These are phyloP conservation scores for Penicillium oxalicum DNA, from an alignment of 2,329 filamentous ascomycete genomes.

Conservation along the genomic window DNA sequence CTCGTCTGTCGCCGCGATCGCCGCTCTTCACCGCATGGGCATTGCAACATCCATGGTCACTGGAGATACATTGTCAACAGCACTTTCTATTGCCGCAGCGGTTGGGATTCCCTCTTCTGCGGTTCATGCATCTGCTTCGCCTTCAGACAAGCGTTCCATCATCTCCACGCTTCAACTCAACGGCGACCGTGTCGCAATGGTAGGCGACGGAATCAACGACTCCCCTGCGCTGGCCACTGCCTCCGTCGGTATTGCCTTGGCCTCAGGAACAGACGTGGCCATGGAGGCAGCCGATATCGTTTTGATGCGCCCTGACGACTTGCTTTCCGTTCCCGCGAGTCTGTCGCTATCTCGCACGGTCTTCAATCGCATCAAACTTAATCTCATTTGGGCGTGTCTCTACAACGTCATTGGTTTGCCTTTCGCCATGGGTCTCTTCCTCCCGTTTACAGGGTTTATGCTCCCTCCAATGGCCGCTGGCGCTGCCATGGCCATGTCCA, in stretches of 20 bases:
- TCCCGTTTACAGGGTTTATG: constrained; percentile 74
- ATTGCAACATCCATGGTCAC: constrained; percentile 89
- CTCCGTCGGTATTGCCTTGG: constrained; percentile 86
- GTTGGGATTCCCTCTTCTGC: constrained; percentile 73
- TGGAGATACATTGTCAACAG: constrained; percentile 80
- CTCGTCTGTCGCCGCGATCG: constrained; percentile 71
- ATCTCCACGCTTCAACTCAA: constrained; percentile 67
- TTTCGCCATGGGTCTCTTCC: constrained; percentile 93
- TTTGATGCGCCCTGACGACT: constrained; percentile 84
- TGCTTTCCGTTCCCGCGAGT: constrained; percentile 87
- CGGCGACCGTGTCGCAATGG: constrained; percentile 85
- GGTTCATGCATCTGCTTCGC: constrained; percentile 81
- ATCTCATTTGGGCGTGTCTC: constrained; percentile 83
- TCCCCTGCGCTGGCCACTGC: constrained; percentile 90
- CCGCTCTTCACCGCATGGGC: constrained; percentile 76
- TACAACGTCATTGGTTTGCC: constrained; percentile 91
- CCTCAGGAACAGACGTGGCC: constrained; percentile 89
- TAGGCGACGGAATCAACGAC: constrained; percentile 97
- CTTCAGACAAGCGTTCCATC: constrained; percentile 84
- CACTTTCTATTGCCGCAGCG: constrained; percentile 71
- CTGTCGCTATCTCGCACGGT: constrained; percentile 77
- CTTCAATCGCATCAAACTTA: constrained; percentile 88
- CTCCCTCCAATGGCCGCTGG: constrained; percentile 92
- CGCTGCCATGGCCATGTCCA: constrained; percentile 86
- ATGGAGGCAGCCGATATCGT: constrained; percentile 97